phyloP scores from a whole-genome alignment of 139 green algal genomes.

The Coelastrella sp. region DNA sequence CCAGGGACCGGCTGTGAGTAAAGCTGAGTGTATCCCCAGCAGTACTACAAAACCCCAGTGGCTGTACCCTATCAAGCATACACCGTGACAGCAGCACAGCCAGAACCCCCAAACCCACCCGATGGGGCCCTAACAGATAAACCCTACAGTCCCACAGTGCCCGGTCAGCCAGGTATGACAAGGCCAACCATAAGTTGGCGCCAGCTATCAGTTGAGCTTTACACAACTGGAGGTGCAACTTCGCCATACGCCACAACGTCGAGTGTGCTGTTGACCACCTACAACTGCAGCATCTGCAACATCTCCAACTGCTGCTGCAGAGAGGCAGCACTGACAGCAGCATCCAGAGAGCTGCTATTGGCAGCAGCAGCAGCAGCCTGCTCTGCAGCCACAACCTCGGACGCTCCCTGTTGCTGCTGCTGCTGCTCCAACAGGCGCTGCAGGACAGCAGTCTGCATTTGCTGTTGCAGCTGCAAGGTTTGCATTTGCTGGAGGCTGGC shows the following conservation, averaged over 20 bases:
- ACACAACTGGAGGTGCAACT: too few relatives aligned
- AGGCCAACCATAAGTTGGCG: too few relatives aligned
- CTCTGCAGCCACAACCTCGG: background rate
- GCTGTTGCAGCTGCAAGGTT: background rate
- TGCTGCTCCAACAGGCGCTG: background rate
- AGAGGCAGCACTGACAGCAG: constrained; percentile 5
- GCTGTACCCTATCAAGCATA: too few relatives aligned
- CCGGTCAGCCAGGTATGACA: too few relatives aligned
- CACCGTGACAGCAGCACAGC: too few relatives aligned
- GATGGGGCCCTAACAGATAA: too few relatives aligned
- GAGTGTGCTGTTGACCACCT: background rate
- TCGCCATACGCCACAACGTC: background rate
- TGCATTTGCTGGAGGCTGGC: background rate
- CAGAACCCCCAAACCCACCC: too few relatives aligned
- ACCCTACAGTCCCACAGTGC: too few relatives aligned
- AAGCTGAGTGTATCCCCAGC: too few relatives aligned
- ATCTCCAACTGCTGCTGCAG: constrained; percentile 43
- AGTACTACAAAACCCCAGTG: too few relatives aligned
- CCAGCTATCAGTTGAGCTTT: too few relatives aligned
- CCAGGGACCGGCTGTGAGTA: too few relatives aligned
- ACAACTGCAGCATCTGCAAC: constrained; percentile 42
- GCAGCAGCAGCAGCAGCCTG: background rate
- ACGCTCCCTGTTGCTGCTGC: background rate
- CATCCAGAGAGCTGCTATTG: constrained; percentile 1
- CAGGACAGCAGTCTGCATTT: background rate